These are phyloP conservation scores for Echeveria elegans DNA, from an alignment of 164 flowering plant species.

Conservation along the genomic window DNA sequence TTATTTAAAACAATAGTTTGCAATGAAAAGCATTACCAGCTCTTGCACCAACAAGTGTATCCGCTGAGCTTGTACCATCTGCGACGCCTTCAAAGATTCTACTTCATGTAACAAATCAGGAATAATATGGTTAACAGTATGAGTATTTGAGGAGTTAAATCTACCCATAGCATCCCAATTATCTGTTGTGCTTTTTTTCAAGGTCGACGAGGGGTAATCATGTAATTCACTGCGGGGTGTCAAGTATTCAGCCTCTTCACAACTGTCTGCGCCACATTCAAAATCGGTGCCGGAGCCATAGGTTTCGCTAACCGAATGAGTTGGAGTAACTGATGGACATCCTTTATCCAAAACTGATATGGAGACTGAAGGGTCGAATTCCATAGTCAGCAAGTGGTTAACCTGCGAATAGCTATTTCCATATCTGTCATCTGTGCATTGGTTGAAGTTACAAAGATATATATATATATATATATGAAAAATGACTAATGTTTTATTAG, in stretches of 20 bases:
- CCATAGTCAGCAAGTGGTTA: not conserved
- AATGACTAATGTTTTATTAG: too few relatives aligned
- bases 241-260: not conserved
- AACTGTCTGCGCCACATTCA: not conserved
- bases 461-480: too few relatives aligned
- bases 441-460: not conserved
- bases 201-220: not conserved
- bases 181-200: not conserved
- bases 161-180: not conserved
- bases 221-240: not conserved
- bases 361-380: not conserved
- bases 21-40: not conserved
- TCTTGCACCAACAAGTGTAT: slow-evolving; percentile 1
- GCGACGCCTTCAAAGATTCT: slow-evolving; percentile 1
- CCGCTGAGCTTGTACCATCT: not conserved
- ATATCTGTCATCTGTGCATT: not conserved
- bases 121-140: not conserved
- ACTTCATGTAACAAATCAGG: not conserved
- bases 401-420: not conserved
- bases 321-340: not conserved
- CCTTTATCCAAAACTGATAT: not conserved
- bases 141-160: not conserved
- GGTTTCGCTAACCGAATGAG: not conserved
- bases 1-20: not conserved
- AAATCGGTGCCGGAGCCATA: not conserved